Conservation (phyloP, 345 rosid genomes). For the Reutealis trisperma region DNA sequence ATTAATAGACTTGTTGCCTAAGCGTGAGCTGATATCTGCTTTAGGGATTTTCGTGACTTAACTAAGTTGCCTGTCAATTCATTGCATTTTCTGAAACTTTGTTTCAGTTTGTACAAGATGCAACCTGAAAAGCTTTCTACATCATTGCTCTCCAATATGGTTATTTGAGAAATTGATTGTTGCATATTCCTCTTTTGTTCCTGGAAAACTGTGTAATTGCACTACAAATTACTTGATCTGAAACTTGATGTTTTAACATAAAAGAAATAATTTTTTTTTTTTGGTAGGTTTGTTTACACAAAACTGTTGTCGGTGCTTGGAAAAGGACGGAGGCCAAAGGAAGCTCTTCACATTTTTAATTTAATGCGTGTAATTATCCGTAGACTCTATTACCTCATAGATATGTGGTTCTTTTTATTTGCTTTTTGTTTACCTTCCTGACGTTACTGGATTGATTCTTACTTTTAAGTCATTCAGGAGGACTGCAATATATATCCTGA, state of each 20-base stretch:
- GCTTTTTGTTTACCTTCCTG: not conserved
- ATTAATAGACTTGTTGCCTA: too few relatives aligned
- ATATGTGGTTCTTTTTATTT: not conserved
- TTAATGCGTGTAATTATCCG: slow-evolving; percentile 69
- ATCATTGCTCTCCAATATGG: not conserved
- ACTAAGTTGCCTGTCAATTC: not conserved
- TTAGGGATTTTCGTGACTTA: too few relatives aligned
- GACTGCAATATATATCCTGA: slow-evolving; percentile 79
- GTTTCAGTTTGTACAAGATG: not conserved
- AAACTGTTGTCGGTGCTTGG: slow-evolving; percentile 84
- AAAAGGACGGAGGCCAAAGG: slow-evolving; percentile 62
- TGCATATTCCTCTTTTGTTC: not conserved
- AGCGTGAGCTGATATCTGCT: too few relatives aligned
- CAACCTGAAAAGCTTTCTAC: not conserved
- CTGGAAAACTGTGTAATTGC: not conserved
- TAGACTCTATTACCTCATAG: slow-evolving; percentile 16
- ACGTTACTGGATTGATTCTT: slow-evolving; percentile 37
- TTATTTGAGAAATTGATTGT: not conserved
- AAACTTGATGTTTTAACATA: not conserved
- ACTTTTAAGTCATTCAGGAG: slow-evolving; percentile 49
- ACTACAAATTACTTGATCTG: not conserved
- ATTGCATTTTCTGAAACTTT: not conserved
- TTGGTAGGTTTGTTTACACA: slow-evolving; percentile 91
- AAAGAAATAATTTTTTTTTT: slow-evolving; percentile 19
- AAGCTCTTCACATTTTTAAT: slow-evolving; percentile 70